Base-by-base conservation (phyloP, 176 grass and related monocot genomes). In the Stipa capillata region DNA sequence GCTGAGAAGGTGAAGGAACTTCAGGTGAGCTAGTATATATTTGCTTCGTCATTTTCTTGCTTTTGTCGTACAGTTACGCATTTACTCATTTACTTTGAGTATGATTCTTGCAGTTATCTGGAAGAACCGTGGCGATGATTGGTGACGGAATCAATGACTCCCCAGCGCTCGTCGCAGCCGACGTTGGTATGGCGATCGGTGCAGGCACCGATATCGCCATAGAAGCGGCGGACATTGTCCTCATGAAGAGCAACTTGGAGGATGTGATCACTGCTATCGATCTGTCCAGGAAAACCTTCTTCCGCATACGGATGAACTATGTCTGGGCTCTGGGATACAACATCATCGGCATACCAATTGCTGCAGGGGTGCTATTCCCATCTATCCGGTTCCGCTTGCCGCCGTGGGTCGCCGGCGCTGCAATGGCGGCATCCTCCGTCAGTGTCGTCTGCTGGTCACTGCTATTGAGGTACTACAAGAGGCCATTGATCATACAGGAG, bases 291-390 rank as follows among this genome's bases (percentile, higher is more conserved):
- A 98, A 98, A 77, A 85, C 96, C 16, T 89, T 98, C 44, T 93
- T 82, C 69, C 88, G 92, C 50, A 98, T 98, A 82, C 85, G 92
- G 25, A 89, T 94, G 96, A 98, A 98, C 65, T 98, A 94, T 5
- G 83, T 94, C 2, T 98, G 96, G 96, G 96, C 92, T 10, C 92
- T 98, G 10, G 96, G 96, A 12, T 98, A 98, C 90, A 94, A 98
- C 81, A 81, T 94, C 55, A 68, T 93, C 15, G 85, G 96, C 62
- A 94, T 94, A 58, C 92, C 96, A 0, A 78, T 94, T 3, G 92
- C 96, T 6, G 96, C 96, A 1, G 96, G 95, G 14, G 87, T 63
- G 13, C 83, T 98, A 21, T 98, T 98, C 73, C 92, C 96, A 0
- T 93, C 69, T 25, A 85, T 85, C 2, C 12, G 96, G 73, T 91